A percentile compares a stretch with the other conserved stretches of the same genome.
These are phyloP conservation scores for Durotheca rogersii DNA, from an alignment of 495 filamentous ascomycete species.

Conservation along the genomic window DNA sequence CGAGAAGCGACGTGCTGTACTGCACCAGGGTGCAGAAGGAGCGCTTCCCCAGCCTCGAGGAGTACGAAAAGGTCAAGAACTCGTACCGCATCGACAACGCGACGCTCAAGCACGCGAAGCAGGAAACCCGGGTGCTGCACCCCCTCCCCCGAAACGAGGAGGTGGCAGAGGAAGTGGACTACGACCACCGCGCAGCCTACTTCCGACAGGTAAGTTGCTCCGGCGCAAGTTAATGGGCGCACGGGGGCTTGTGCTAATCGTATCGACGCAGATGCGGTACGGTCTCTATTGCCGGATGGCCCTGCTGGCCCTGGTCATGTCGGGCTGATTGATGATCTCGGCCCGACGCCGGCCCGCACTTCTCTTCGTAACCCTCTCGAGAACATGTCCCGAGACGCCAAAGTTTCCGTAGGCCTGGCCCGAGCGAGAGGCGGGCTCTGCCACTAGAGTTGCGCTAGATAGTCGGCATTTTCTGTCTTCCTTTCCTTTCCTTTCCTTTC, in stretches of 20 bases:
- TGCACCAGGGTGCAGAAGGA: slow-evolving; percentile 97
- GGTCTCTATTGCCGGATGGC: slow-evolving; percentile 97
- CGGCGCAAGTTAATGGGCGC: no score
- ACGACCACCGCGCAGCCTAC: slow-evolving; percentile 94
- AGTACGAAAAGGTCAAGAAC: slow-evolving; percentile 86
- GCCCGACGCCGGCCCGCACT: background rate
- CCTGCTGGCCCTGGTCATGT: slow-evolving; percentile 87
- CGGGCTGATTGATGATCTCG: slow-evolving; percentile 34
- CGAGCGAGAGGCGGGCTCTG: no score
- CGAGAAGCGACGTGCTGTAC: slow-evolving; percentile 85
- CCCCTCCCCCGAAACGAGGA: slow-evolving; percentile 90
- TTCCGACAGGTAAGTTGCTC: slow-evolving; percentile 98
- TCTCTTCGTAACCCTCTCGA: slow-evolving; percentile 18
- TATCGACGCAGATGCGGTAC: slow-evolving; percentile 85
- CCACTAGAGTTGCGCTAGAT: no score
- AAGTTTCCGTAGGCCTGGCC: no score
- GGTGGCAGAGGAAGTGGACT: slow-evolving; percentile 93
- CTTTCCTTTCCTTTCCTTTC: no score
- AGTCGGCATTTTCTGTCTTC: no score
- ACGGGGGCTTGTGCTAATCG: slow-evolving; percentile 20
- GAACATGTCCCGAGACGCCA: no score
- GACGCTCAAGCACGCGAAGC: slow-evolving; percentile 89
- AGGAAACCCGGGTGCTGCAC: slow-evolving; percentile 90
- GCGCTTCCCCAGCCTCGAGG: slow-evolving; percentile 72
- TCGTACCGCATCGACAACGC: slow-evolving; percentile 83